Percentiles rank a stretch among this genome's conserved stretches.
Conservation (phyloP, 179 eudicot species). For the Amaranthus tricolor region DNA sequence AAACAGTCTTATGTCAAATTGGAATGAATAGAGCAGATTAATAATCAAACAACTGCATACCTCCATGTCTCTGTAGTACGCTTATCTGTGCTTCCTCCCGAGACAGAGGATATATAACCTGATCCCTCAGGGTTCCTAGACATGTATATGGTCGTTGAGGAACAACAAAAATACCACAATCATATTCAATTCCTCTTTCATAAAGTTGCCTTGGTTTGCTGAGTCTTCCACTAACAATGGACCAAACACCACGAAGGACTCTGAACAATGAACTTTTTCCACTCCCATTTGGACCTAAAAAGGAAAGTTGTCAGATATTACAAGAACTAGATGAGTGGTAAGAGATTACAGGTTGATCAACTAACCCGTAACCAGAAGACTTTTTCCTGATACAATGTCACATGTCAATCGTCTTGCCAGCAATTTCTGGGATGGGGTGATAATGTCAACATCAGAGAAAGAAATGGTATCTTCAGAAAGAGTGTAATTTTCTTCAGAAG, state of each 20-base stretch:
- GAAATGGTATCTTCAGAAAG: conserved; percentile 48
- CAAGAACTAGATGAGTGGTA: neutral
- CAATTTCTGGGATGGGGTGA: conserved; percentile 67
- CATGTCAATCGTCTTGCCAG: conserved; percentile 63
- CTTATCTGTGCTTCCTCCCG: conserved; percentile 67
- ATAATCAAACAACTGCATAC: conserved; percentile 18
- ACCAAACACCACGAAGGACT: conserved; percentile 94
- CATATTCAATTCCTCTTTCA: conserved; percentile 47
- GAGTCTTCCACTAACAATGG: conserved; percentile 69
- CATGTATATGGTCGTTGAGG: conserved; percentile 96
- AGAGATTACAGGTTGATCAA: conserved; percentile 12
- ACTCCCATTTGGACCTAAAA: conserved; percentile 94
- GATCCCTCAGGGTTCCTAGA: conserved; percentile 91
- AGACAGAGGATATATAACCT: conserved; percentile 90
- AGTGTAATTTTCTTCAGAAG: conserved; percentile 29
- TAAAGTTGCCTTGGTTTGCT: conserved; percentile 54
- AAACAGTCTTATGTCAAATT: neutral
- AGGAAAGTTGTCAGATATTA: conserved; percentile 17
- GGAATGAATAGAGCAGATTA: too few species aligned
- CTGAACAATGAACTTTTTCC: conserved; percentile 96
- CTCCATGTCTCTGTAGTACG: conserved; percentile 34
- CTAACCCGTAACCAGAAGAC: conserved; percentile 91
- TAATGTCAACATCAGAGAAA: conserved; percentile 68
- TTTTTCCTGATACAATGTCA: conserved; percentile 58
- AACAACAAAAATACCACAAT: conserved; percentile 78